Conservation (phyloP, 179 eudicot genomes). For the Corrigiola litoralis region DNA sequence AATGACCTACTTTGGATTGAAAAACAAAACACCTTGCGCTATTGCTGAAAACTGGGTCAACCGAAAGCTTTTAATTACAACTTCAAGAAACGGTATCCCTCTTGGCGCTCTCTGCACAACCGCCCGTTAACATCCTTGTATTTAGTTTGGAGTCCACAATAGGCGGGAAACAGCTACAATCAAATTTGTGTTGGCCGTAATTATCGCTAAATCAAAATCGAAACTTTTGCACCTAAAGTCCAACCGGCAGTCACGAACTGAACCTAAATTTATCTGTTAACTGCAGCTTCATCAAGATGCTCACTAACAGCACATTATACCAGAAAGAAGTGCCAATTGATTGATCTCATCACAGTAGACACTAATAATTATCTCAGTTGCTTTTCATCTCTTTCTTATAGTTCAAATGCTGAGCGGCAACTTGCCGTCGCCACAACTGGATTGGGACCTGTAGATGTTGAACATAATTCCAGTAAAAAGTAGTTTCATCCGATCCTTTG, state of each 20-base stretch:
- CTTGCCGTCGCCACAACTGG: slow-evolving; percentile 69
- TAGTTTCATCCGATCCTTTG: slow-evolving; percentile 1
- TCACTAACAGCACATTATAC: background rate
- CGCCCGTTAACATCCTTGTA: too few species aligned
- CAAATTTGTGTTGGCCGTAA: background rate
- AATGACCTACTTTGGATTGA: too few species aligned
- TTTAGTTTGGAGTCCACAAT: background rate
- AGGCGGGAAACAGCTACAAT: background rate
- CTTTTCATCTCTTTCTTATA: slow-evolving; percentile 18
- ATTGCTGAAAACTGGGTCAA: too few species aligned
- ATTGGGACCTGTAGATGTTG: slow-evolving; percentile 56
- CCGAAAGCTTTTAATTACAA: background rate
- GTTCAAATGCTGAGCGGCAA: slow-evolving; percentile 38
- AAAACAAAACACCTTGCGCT: too few species aligned
- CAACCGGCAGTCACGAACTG: background rate
- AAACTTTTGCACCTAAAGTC: background rate
- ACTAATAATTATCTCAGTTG: background rate
- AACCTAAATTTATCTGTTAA: background rate
- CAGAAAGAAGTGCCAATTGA: slow-evolving; percentile 7
- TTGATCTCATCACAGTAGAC: background rate
- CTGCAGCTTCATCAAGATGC: slow-evolving; percentile 5
- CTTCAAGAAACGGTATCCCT: background rate
- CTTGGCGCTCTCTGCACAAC: too few species aligned
- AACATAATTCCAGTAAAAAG: background rate
- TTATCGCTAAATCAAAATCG: background rate